Evolutionary conservation across 2,329 filamentous ascomycete genomes (phyloP).

Genomic region (Clarireedia hainanense): DNA sequence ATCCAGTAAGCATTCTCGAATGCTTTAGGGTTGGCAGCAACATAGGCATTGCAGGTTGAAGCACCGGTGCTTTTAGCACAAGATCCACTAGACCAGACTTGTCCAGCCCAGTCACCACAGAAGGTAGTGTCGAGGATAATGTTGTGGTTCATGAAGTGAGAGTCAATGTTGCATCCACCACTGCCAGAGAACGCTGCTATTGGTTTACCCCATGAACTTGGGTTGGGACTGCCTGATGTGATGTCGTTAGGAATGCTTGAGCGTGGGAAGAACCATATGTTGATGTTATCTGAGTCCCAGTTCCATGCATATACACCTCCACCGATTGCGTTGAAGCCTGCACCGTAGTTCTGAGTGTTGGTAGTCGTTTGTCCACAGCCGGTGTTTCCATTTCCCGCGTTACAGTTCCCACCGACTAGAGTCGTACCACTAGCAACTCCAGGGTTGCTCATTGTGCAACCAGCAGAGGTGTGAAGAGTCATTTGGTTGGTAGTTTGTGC

Average conservation of each 20-base stretch:
- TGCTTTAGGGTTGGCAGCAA: slow-evolving; percentile 58
- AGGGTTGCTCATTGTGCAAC: slow-evolving; percentile 56
- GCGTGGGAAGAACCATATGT: slow-evolving; percentile 76
- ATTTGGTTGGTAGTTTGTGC: slow-evolving; percentile 48
- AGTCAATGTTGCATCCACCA: slow-evolving; percentile 62
- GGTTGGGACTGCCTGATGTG: slow-evolving; percentile 49
- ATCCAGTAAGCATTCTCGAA: slow-evolving; percentile 74
- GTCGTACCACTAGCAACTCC: slow-evolving; percentile 42
- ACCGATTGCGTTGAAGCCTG: slow-evolving; percentile 54
- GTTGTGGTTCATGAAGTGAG: slow-evolving; percentile 62
- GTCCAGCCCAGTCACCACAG: slow-evolving; percentile 79
- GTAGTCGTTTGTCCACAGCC: slow-evolving; percentile 16
- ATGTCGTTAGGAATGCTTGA: slow-evolving; percentile 56
- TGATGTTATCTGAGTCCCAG: slow-evolving; percentile 67
- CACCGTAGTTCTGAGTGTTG: slow-evolving; percentile 39
- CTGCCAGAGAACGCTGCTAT: slow-evolving; percentile 56
- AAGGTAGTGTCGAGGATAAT: slow-evolving; percentile 79
- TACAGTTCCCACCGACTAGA: background rate
- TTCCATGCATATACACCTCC: slow-evolving; percentile 69
- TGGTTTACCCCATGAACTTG: slow-evolving; percentile 59
- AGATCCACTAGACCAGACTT: slow-evolving; percentile 52
- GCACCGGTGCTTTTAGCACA: slow-evolving; percentile 42
- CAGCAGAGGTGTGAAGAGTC: slow-evolving; percentile 66
- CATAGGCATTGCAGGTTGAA: slow-evolving; percentile 61
- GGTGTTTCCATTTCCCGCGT: background rate